Evolutionary conservation across 148 eudicot genomes (phyloP), one percentile per base, ranked within the genome.

Genomic region (Rhododendron vialii): DNA sequence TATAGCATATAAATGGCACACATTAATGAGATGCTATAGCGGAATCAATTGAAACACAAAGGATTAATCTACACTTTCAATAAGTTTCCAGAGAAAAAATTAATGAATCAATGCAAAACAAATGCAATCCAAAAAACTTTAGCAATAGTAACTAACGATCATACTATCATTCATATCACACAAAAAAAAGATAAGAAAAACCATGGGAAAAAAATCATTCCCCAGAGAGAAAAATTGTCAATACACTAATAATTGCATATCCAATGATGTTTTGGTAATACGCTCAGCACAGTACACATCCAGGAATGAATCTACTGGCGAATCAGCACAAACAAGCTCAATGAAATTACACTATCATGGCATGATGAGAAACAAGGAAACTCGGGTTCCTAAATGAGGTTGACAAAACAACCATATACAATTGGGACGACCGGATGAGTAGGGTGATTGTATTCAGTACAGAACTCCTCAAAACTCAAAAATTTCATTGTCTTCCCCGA

Each of bases 1-100:
- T 98, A 92, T 83, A 41, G 63, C 84, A 89, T n/a, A 28, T 61
- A 84, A 75, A 85, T n/a, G 30, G 36, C 82, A 73, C 11, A 24
- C 33, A 3, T 67, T 67, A 67, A 67, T 26, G 15, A n/a, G 35
- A 67, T 67, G 30, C 28, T 3, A 26, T 67, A 67, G 14, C 33
- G 11, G 74, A 30, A 81, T 2, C 84, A 20, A 17, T 28, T n/a
- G 38, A 8, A 30, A 69, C 43, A 47, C 48, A 24, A 76, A 83
- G 26, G 22, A 47, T 43, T 28, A 35, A 17, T 63, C 33, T 28
- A 67, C 33, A 67, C 26, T 67, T 26, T 76, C 10, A 75, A 53
- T 12, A 75, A 53, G 38, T 22, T 76, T 76, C n/a, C 33, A 9
- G 33, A 12, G n/a, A 4, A 59, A 28, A n/a, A 51, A 35, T 9